A percentile compares a stretch with the other conserved stretches of the same genome.
These are phyloP conservation scores for Panicum miliaceum DNA, from an alignment of 176 grass and related monocot genomes.

Conservation along the genomic window DNA sequence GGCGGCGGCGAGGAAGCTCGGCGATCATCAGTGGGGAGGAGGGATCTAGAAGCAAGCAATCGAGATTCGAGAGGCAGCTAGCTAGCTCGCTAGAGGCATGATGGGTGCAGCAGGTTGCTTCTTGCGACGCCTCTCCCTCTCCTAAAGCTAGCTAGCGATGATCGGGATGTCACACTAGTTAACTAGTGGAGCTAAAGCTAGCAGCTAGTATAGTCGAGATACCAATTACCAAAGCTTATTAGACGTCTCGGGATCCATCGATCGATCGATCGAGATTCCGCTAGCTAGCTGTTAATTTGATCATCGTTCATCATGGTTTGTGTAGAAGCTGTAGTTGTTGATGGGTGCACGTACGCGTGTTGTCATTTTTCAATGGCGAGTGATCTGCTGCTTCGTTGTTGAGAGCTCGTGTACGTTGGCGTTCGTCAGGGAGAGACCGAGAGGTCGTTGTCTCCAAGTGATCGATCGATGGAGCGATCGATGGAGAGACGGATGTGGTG, in stretches of 20 bases:
- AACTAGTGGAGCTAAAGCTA: conserved; percentile 38
- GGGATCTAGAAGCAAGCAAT: conserved; percentile 59
- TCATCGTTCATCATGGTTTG: conserved; percentile 6
- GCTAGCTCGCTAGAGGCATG: conserved; percentile 30
- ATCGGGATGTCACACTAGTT: conserved; percentile 48
- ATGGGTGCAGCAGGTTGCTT: conserved; percentile 52
- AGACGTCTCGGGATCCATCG: neutral
- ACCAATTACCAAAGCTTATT: neutral
- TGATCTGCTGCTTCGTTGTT: neutral
- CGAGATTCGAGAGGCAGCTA: neutral
- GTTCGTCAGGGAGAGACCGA: neutral
- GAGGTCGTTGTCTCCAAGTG: neutral
- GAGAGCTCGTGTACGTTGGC: too few species aligned
- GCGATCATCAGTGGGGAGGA: conserved; percentile 62
- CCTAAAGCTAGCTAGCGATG: conserved; percentile 31
- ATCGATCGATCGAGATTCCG: conserved; percentile 18
- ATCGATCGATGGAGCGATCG: neutral
- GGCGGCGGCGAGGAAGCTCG: conserved; percentile 54
- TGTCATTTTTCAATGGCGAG: conserved; percentile 4
- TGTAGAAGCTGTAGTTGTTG: neutral
- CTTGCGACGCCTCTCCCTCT: conserved; percentile 57
- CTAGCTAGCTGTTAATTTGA: neutral
- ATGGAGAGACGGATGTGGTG: conserved; percentile 18
- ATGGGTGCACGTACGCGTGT: conserved; percentile 24
- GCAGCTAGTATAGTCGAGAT: neutral